Percentiles rank a stretch among this genome's conserved stretches.
phyloP scores from a whole-genome alignment of 2,329 filamentous ascomycete genomes.

The Arthrobotrys pseudoclavata region DNA sequence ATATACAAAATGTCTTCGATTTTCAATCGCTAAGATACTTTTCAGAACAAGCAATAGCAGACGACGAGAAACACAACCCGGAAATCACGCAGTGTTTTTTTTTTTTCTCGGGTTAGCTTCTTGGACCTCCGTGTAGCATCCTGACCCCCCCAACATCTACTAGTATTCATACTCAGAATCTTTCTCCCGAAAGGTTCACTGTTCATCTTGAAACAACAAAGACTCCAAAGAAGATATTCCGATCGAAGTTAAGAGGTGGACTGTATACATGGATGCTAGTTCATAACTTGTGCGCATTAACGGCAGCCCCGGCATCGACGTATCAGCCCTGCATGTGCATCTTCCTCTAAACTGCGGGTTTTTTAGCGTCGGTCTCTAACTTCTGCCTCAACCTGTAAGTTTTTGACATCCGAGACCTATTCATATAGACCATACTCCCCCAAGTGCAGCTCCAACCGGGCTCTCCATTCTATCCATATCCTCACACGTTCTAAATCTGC shows the following conservation, averaged over 20 bases:
- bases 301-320: conserved; percentile 49
- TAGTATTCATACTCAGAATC: neutral
- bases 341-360: conserved; percentile 31
- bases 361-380: conserved; percentile 22
- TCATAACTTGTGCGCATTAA: conserved; percentile 38
- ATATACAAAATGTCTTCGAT: conserved; percentile 29
- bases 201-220: conserved; percentile 44
- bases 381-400: conserved; percentile 30
- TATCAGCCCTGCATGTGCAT: conserved; percentile 54
- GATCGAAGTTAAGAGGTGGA: conserved; percentile 23
- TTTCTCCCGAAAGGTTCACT: conserved; percentile 26
- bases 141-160: conserved; percentile 32
- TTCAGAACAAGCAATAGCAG: conserved; percentile 38
- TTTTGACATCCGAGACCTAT: conserved; percentile 31
- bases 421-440: conserved; percentile 34
- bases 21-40: conserved; percentile 22
- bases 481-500: conserved; percentile 12
- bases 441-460: conserved; percentile 28
- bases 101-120: conserved; percentile 25
- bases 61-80: conserved; percentile 29
- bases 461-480: conserved; percentile 20
- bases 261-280: conserved; percentile 27
- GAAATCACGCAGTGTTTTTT: conserved; percentile 46
- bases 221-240: conserved; percentile 27
- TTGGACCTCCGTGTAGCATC: conserved; percentile 35